Base-by-base conservation (phyloP, 768 basidiomycete genomes). In the Russula emetica region DNA sequence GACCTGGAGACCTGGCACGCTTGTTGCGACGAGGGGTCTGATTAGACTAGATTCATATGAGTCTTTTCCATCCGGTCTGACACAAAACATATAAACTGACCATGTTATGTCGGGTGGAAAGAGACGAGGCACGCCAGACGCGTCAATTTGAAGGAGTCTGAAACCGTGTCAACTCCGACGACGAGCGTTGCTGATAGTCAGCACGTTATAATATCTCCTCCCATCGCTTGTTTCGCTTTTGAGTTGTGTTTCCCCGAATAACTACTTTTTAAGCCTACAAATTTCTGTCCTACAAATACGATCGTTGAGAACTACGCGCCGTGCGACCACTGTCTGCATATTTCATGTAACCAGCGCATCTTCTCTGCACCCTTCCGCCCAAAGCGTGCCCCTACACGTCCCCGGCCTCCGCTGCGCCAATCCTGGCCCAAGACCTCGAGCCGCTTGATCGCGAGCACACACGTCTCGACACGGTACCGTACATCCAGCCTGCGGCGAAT, bases 321-420 rank as follows among this genome's bases (percentile, higher is more conserved):
- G 32, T 61, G 66, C 34, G 61, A 68, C 73, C 72, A 74, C 74
- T 81, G 78, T 4, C 77, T 74, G 71, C 86, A 87, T 30, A 82
- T 80, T n/a, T 76, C 76, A 68, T 80, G 83, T 53, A 82, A 73
- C 85, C 85, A 85, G 7, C 81, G 77, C 55, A 79, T 70, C 57
- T 76, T 81, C 69, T 74, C 74, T 62, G 75, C 78, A 55, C 77
- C 76, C 28, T 73, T 72, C 30, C 72, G 72, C 45, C 73, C 76
- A 53, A 74, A 69, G 16, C 62, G 56, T 36, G 52, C 52, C 5
- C 57, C 50, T 16, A 54, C 22, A 40, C 57, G 62, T 13, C 65
- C 54, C 2, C 18, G 38, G 7, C 56, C 50, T 38, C 49, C 51
- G 24, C 42, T 7, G 34, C 28, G 53, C 50, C 61, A 60, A 56